Evolutionary conservation across 495 filamentous ascomycete species (phyloP).

Genomic region (Pseudevernia furfuracea): DNA sequence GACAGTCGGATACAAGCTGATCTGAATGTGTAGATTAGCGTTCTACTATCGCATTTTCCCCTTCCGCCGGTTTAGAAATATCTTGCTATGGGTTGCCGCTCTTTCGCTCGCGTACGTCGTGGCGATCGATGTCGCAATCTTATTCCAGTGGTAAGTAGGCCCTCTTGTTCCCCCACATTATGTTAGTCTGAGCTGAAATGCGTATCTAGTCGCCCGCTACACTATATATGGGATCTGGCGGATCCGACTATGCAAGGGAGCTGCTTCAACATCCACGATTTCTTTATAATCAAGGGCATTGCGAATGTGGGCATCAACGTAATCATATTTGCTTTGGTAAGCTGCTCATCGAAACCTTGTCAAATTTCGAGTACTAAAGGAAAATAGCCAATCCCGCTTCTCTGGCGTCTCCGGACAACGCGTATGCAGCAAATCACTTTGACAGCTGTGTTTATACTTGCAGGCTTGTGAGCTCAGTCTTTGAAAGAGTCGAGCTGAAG

Average conservation of each 20-base stretch:
- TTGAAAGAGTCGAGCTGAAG: too few species aligned
- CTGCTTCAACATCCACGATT: constrained; percentile 16
- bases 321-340: constrained; percentile 21
- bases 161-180: not conserved
- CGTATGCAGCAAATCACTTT: constrained; percentile 16
- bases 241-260: constrained; percentile 4
- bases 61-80: constrained; percentile 14
- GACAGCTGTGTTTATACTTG: constrained; percentile 20
- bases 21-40: constrained; percentile 8
- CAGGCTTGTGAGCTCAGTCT: constrained; percentile 24
- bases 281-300: constrained; percentile 16
- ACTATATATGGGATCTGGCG: constrained; percentile 16
- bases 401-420: constrained; percentile 21
- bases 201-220: constrained; percentile 14
- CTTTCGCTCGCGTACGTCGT: constrained; percentile 15
- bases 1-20: not conserved
- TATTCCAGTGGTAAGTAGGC: constrained; percentile 26
- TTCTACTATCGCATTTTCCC: constrained; percentile 25
- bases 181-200: not conserved
- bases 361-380: too few species aligned
- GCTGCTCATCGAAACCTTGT: not conserved
- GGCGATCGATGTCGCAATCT: constrained; percentile 12
- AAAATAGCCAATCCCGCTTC: constrained; percentile 22
- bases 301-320: constrained; percentile 20
- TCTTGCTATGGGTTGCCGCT: constrained; percentile 9